Base-by-base conservation (phyloP, 2,329 filamentous ascomycete species). In the Knufia fluminis region DNA sequence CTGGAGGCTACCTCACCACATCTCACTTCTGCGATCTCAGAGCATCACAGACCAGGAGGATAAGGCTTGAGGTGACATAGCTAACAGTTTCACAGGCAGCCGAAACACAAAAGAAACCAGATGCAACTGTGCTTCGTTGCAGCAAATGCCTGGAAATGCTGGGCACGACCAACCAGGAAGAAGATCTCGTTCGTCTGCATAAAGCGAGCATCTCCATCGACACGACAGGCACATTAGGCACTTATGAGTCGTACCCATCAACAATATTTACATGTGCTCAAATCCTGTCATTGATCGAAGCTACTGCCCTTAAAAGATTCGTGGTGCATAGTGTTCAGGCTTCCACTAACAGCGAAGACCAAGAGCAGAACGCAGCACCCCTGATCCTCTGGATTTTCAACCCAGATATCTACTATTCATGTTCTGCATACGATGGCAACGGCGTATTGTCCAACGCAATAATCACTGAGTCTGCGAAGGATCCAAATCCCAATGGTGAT, bases 331-430 rank as follows among this genome's bases (percentile, higher is more conserved):
- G 31, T 26, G 23, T 26, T 12, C 24, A 20, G 20, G 32, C 6
- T 36, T 36, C 33, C n/a, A 17, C 36, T 7, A 22, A 19, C 3
- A 24, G 19, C n/a, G 36, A 42, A 12, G 38, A 28, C 3, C n/a
- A 40, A 20, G 36, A 24, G 9, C 24, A 9, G 14, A 35, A 36
- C 19, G 17, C 19, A 14, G 4, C 4, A 12, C 26, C 46, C 6
- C 50, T 59, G 20, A 36, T 49, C 43, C 35, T 80, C 23, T 82
- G 78, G 79, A 67, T 78, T 48, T 82, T 82, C 63, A 78, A 79
- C 6, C 76, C 77, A 0, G 73, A 79, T 51, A 67, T 82, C 35
- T 70, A 70, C 45, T 76, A 79, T 54, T 78, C 78, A 1, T 74
- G 69, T 8, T 72, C 71, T 16, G 35, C 45, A 12, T 24, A 47